phyloP scores from a whole-genome alignment of 306 rosid genomes.

The Inga oerstediana region DNA sequence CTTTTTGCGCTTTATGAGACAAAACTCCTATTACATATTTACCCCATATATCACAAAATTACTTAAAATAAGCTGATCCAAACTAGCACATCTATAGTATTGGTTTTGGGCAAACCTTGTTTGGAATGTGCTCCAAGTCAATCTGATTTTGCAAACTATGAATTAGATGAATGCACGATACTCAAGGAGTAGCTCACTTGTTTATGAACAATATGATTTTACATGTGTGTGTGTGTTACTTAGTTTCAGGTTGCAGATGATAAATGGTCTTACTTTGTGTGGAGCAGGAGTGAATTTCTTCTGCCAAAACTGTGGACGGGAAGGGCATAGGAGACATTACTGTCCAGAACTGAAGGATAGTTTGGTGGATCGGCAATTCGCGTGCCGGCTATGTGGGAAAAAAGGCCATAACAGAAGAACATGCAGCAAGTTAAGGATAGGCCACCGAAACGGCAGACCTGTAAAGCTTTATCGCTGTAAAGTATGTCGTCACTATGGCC shows the following conservation, averaged over 20 bases:
- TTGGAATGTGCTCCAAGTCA: background rate
- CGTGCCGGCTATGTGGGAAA: slow-evolving; percentile 67
- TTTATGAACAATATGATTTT: background rate
- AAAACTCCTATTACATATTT: too few species aligned
- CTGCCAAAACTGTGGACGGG: slow-evolving; percentile 86
- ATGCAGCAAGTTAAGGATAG: slow-evolving; percentile 52
- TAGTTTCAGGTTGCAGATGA: background rate
- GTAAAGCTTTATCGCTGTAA: slow-evolving; percentile 52
- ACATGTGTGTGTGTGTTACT: background rate
- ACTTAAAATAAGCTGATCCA: too few species aligned
- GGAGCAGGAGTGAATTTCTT: slow-evolving; percentile 76
- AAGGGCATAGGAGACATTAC: slow-evolving; percentile 90
- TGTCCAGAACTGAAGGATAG: slow-evolving; percentile 77
- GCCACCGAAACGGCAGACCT: slow-evolving; percentile 29
- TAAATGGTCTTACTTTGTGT: background rate
- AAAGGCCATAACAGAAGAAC: slow-evolving; percentile 90
- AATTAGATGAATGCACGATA: background rate
- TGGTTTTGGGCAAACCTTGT: background rate
- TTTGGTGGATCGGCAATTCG: slow-evolving; percentile 44
- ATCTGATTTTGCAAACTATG: background rate
- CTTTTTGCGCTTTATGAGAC: too few species aligned
- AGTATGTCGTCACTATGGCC: slow-evolving; percentile 65
- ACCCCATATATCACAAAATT: too few species aligned
- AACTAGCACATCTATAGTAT: background rate
- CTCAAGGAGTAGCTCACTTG: background rate